Evolutionary conservation across 2,329 filamentous ascomycete species (phyloP).

Genomic region (Penicillium aurantiogriseum): DNA sequence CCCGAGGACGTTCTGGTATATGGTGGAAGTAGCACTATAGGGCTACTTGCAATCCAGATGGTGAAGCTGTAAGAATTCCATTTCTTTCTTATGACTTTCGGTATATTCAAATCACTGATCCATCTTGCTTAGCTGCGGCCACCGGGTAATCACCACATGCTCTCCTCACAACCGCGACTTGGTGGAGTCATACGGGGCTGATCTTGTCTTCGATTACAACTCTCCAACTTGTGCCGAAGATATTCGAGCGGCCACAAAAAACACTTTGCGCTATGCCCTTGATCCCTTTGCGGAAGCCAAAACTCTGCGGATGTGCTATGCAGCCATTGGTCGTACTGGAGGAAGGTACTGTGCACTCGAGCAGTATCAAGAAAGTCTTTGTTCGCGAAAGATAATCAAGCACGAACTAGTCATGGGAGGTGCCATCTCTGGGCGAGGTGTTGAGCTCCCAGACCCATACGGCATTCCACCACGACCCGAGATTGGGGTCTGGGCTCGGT

Average conservation of each 20-base stretch:
- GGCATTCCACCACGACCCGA: conserved; percentile 18
- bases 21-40: conserved; percentile 23
- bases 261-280: conserved; percentile 28
- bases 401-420: conserved; percentile 27
- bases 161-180: conserved; percentile 36
- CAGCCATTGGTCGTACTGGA: conserved; percentile 22
- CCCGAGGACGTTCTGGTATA: conserved; percentile 20
- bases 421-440: conserved; percentile 21
- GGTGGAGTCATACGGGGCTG: conserved; percentile 36
- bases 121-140: conserved; percentile 21
- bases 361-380: conserved; percentile 22
- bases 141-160: conserved; percentile 36
- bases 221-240: conserved; percentile 31
- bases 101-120: not conserved
- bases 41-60: conserved; percentile 25
- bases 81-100: not conserved
- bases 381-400: conserved; percentile 19
- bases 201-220: conserved; percentile 38
- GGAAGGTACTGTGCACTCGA: conserved; percentile 25
- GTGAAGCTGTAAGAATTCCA: conserved; percentile 18
- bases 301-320: conserved; percentile 21
- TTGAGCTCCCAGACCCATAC: conserved; percentile 25
- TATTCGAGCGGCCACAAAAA: conserved; percentile 34
- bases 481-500: conserved; percentile 21
- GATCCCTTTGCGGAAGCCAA: conserved; percentile 24